Conservation (phyloP, 2,329 filamentous ascomycete genomes). For the Ophiosphaerella herpotricha region DNA sequence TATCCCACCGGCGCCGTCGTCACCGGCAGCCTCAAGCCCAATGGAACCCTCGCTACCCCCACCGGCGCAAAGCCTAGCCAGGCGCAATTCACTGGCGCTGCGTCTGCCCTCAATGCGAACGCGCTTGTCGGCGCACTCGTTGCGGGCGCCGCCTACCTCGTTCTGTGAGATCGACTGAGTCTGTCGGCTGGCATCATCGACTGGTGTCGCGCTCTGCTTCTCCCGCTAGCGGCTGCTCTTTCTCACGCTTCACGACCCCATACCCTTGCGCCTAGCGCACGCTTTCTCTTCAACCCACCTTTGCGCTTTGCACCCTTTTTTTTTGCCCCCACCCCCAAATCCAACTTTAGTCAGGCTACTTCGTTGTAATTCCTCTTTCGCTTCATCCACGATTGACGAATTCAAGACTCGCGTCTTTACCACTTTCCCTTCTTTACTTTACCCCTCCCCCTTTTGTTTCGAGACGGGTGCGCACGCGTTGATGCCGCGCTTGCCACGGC, state of each 20-base stretch:
- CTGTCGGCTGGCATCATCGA: conserved; percentile 35
- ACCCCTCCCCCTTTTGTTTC: too few species aligned
- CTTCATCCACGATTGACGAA: too few species aligned
- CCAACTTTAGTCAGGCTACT: too few species aligned
- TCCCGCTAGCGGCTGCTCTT: conserved; percentile 4
- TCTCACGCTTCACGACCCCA: conserved; percentile 29
- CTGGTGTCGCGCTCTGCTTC: conserved; percentile 19
- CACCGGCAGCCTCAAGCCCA: conserved; percentile 11
- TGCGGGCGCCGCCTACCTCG: conserved; percentile 41
- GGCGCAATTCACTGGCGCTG: conserved; percentile 39
- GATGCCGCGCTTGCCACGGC: too few species aligned
- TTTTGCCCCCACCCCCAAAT: too few species aligned
- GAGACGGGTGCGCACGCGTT: too few species aligned
- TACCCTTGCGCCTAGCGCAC: conserved; percentile 14
- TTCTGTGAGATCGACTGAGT: conserved; percentile 34
- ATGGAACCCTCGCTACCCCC: conserved; percentile 24
- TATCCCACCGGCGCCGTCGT: conserved; percentile 20
- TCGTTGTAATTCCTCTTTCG: too few species aligned
- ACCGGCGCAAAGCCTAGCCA: conserved; percentile 17
- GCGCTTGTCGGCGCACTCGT: conserved; percentile 35
- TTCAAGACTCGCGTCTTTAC: too few species aligned
- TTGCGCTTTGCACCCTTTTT: conserved; percentile 4
- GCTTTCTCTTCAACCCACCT: conserved; percentile 9
- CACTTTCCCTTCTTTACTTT: too few species aligned
- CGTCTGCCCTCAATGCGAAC: conserved; percentile 37